phyloP scores from a whole-genome alignment of 1,284 basidiomycete species.

The Ceratorhiza oryzae-sativae region DNA sequence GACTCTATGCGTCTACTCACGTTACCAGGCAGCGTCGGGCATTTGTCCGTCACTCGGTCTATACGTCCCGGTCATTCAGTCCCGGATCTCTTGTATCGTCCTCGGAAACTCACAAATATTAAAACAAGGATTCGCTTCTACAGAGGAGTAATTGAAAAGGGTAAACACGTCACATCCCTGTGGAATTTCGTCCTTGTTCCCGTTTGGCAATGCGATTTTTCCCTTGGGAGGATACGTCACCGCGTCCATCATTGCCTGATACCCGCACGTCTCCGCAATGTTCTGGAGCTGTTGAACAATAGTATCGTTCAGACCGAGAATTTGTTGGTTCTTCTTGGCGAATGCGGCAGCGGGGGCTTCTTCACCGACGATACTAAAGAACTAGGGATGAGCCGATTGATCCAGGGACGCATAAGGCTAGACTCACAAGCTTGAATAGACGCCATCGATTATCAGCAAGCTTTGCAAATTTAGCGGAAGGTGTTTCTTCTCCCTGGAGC shows the following conservation, averaged over 20 bases:
- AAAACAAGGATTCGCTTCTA: conserved; percentile 45
- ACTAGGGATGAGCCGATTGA: background rate
- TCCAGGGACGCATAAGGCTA: background rate
- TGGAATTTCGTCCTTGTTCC: conserved; percentile 33
- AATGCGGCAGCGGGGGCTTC: conserved; percentile 43
- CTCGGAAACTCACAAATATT: conserved; percentile 44
- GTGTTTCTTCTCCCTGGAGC: conserved; percentile 42
- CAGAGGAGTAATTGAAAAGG: conserved; percentile 30
- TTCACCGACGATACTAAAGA: conserved; percentile 41
- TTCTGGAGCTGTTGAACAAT: conserved; percentile 36
- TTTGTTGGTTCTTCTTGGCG: conserved; percentile 43
- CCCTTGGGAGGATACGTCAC: conserved; percentile 45
- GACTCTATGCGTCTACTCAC: conserved; percentile 37
- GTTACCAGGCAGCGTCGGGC: conserved; percentile 29
- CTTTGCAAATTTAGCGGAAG: conserved; percentile 41
- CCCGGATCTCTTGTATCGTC: too few relatives aligned
- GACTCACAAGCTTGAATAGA: conserved; percentile 44
- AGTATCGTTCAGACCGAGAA: conserved; percentile 45
- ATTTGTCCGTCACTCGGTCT: conserved; percentile 42
- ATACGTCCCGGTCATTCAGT: too few relatives aligned
- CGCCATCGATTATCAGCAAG: conserved; percentile 47
- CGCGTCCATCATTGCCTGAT: conserved; percentile 44
- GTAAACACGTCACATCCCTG: conserved; percentile 43
- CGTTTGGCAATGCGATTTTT: conserved; percentile 41
- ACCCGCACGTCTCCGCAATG: conserved; percentile 38